A percentile compares a stretch with the other conserved stretches of the same genome.
phyloP scores from a whole-genome alignment of 1,284 basidiomycete species.

The Moniliophthora roreri region DNA sequence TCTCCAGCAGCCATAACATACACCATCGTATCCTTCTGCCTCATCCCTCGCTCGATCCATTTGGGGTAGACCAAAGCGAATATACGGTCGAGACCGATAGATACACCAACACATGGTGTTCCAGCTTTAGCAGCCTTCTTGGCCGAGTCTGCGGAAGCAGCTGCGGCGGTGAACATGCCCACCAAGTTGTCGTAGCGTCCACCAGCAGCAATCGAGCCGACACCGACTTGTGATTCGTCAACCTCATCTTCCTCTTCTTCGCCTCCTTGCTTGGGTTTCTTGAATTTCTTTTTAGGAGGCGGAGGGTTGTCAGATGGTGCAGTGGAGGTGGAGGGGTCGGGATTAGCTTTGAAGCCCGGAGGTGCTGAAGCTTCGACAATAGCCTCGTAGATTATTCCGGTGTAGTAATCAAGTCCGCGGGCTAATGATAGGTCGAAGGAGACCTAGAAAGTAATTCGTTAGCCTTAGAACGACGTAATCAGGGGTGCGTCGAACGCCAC shows the following conservation, averaged over 20 bases:
- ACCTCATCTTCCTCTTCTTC: conserved; percentile 72
- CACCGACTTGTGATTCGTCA: conserved; percentile 92
- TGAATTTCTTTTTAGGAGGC: conserved; percentile 51
- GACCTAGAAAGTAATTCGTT: conserved; percentile 49
- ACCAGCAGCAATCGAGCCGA: conserved; percentile 97
- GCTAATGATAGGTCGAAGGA: conserved; percentile 97
- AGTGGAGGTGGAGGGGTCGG: conserved; percentile 41
- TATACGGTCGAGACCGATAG: conserved; percentile 94
- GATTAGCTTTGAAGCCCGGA: conserved; percentile 68
- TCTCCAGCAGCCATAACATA: conserved; percentile 95
- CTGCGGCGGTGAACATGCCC: conserved; percentile 79
- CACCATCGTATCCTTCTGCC: conserved; percentile 92
- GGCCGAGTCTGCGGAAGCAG: conserved; percentile 62
- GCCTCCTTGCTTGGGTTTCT: conserved; percentile 43
- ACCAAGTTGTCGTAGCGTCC: conserved; percentile 98
- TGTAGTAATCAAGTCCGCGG: conserved; percentile 97
- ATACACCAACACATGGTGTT: conserved; percentile 93
- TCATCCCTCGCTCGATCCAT: conserved; percentile 73
- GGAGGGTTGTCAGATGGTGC: conserved; percentile 23
- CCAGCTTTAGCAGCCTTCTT: conserved; percentile 43
- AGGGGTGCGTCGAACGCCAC: conserved; percentile 34
- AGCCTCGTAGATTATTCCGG: conserved; percentile 98
- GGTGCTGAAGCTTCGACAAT: conserved; percentile 92
- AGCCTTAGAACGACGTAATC: conserved; percentile 8
- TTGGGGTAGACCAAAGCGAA: conserved; percentile 91